Conservation (phyloP, 148 eudicot genomes). For the Oxyria digyna region DNA sequence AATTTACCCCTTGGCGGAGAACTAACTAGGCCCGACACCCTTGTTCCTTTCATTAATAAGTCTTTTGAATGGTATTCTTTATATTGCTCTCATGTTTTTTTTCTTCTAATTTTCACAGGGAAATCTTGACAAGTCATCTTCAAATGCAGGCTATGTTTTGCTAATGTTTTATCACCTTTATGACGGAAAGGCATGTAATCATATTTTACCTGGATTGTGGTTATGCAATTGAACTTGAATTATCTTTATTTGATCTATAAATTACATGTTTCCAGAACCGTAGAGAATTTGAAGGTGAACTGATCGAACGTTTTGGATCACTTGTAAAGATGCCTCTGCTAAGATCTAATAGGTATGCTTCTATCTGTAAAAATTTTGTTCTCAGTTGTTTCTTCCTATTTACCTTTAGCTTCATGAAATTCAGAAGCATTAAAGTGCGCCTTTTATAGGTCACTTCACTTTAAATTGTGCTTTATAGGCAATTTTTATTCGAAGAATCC, state of each 20-base stretch:
- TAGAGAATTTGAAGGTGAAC: conserved; percentile 70
- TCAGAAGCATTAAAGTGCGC: too few relatives aligned
- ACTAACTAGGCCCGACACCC: too few relatives aligned
- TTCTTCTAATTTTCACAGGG: conserved; percentile 45
- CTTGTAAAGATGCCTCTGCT: conserved; percentile 86
- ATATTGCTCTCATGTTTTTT: neutral
- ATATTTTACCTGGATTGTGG: conserved; percentile 3
- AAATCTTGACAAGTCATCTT: conserved; percentile 78
- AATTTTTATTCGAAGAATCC: neutral
- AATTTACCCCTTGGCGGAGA: too few relatives aligned
- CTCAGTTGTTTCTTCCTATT: neutral
- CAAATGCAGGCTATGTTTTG: conserved; percentile 80
- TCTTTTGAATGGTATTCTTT: neutral
- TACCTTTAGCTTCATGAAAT: neutral
- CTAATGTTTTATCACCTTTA: conserved; percentile 89
- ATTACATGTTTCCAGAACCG: conserved; percentile 42
- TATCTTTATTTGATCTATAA: neutral
- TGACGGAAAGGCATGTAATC: conserved; percentile 64
- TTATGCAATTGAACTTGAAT: neutral
- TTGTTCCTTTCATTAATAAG: too few relatives aligned
- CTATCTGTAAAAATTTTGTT: neutral
- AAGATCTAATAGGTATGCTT: conserved; percentile 52
- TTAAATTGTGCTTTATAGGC: too few relatives aligned
- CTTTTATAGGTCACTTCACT: too few relatives aligned
- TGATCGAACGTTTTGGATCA: conserved; percentile 91